Base-by-base conservation (phyloP, 176 grass and related monocot genomes). In the Oryza brachyantha region DNA sequence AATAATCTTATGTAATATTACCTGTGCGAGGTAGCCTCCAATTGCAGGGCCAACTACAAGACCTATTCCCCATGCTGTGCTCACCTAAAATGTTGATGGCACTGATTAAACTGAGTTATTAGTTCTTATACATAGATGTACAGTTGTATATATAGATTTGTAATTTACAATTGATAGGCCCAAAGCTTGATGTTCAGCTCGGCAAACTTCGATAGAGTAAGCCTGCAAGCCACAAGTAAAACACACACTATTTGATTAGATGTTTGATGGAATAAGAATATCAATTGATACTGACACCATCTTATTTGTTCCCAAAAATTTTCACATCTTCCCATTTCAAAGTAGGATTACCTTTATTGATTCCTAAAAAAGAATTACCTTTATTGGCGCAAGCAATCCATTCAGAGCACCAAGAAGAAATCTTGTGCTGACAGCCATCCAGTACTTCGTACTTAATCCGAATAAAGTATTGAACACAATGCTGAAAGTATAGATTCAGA, bases 31-130 rank as follows among this genome's bases (percentile, higher is more conserved):
- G 76, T 88, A 97, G 19, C 91, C 94, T 73, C 94, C 94, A 76
- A 94, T 88, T 22, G 91, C 87, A 45, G 94, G 94, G 11, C 94
- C 94, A 62, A 92, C 8, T 59, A 94, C 78, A 57, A 97, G 83
- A 80, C 92, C 92, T 81, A 94, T 71, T 35, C 85, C 89, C 89
- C 89, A 91, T 59, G 81, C 73, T 34, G 89, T 91, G 63, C 79
- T 88, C 1, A 91, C 89, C 89, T 91, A 65, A 22, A 31, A 50
- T 57, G 58, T 3, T 55, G 17, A 68, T 61, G 7, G 69, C 74
- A 29, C 25, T 12, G 24, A 62, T 86, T 9, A 75, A 76, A 81
- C 7, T 63, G 59, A 73, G 10, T 68, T 40, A 46, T 27, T 10
- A 38, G 6, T 22, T 11, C 45, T 32, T 57, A 39, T 35, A 29